These are phyloP conservation scores for Lotmaria passim DNA, from an alignment of 208 protist species.

Conservation along the genomic window DNA sequence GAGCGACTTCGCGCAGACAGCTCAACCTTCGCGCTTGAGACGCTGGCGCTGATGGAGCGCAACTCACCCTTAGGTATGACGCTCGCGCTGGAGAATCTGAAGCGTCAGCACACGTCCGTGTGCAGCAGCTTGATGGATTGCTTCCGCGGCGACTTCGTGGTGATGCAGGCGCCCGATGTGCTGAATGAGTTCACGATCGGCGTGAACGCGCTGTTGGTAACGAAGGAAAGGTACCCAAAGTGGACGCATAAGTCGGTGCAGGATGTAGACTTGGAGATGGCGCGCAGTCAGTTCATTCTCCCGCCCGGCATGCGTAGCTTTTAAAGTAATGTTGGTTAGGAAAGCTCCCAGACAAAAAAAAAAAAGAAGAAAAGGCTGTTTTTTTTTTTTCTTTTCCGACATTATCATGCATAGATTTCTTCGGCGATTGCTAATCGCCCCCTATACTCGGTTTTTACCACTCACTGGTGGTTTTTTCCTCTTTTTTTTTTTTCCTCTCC, in stretches of 20 bases:
- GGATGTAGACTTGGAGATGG: conserved; percentile 30
- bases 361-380: no score
- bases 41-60: conserved; percentile 38
- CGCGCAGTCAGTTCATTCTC: background rate
- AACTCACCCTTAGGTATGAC: conserved; percentile 66
- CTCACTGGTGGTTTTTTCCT: no score
- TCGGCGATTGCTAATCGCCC: no score
- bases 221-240: conserved; percentile 44
- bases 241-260: conserved; percentile 50
- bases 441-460: no score
- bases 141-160: conserved; percentile 36
- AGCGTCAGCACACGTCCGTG: conserved; percentile 17
- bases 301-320: background rate
- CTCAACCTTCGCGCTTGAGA: conserved; percentile 42
- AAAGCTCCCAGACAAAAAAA: no score
- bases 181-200: conserved; percentile 51
- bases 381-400: no score
- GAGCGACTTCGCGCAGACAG: conserved; percentile 38
- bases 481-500: background rate
- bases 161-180: conserved; percentile 25
- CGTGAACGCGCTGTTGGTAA: conserved; percentile 44
- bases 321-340: background rate
- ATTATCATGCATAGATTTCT: no score
- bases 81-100: conserved; percentile 54
- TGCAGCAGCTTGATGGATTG: conserved; percentile 13